Conservation (phyloP, 305 asterid genomes). For the Striga hermonthica region DNA sequence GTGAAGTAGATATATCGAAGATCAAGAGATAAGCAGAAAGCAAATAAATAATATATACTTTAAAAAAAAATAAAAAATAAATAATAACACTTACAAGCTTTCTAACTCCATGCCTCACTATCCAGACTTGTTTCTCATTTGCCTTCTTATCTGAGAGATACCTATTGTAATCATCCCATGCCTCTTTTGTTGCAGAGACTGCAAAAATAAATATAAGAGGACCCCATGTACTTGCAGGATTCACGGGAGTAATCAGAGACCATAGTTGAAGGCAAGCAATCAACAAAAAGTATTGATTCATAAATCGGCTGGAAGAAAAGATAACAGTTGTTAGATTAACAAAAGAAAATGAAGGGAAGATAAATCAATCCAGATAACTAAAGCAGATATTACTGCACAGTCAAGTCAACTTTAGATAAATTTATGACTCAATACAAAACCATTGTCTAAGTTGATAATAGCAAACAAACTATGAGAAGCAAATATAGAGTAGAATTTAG, state of each 20-base stretch:
- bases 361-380: slow-evolving; percentile 21
- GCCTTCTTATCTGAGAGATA: slow-evolving; percentile 93
- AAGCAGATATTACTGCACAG: neutral
- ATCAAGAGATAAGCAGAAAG: slow-evolving; percentile 8
- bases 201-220: slow-evolving; percentile 97
- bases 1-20: slow-evolving; percentile 12
- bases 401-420: neutral
- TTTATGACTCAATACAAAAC: neutral
- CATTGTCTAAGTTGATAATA: slow-evolving; percentile 6
- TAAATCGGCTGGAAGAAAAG: slow-evolving; percentile 77
- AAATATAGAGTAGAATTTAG: neutral
- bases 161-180: slow-evolving; percentile 98
- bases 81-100: slow-evolving; percentile 60
- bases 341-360: slow-evolving; percentile 25
- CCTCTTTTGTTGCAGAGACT: slow-evolving; percentile 97
- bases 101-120: slow-evolving; percentile 75
- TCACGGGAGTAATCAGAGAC: slow-evolving; percentile 98
- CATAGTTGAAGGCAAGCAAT: slow-evolving; percentile 99
- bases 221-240: slow-evolving; percentile 99
- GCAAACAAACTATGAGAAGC: slow-evolving; percentile 19
- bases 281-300: slow-evolving; percentile 97
- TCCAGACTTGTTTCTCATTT: slow-evolving; percentile 96
- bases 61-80: slow-evolving; percentile 26
- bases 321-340: slow-evolving; percentile 32
- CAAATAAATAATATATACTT: slow-evolving; percentile 8